Conservation (phyloP, 768 basidiomycete genomes). For the Naematelia encephala region DNA sequence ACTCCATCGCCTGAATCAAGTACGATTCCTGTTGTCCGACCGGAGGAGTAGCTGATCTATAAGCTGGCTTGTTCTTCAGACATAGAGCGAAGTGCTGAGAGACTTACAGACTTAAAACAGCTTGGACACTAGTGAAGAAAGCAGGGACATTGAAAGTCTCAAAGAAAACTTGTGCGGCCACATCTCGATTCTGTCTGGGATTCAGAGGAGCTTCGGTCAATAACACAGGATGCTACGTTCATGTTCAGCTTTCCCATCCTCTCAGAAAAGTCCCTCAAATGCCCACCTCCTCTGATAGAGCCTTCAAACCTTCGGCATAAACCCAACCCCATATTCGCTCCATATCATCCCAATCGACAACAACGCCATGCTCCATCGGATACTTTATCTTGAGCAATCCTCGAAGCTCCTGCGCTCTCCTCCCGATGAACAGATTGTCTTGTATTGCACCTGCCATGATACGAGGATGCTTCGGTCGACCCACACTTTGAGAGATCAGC, state of each 20-base stretch:
- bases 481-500: slow-evolving; percentile 64
- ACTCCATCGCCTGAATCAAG: slow-evolving; percentile 98
- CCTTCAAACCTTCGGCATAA: slow-evolving; percentile 91
- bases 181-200: slow-evolving; percentile 90
- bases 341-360: slow-evolving; percentile 99
- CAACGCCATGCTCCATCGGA: slow-evolving; percentile 98
- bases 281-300: slow-evolving; percentile 92
- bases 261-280: too few species aligned
- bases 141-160: slow-evolving; percentile 99
- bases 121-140: slow-evolving; percentile 92
- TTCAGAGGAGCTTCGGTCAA: slow-evolving; percentile 97
- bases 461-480: slow-evolving; percentile 92
- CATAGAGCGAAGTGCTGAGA: background rate
- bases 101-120: slow-evolving; percentile 86
- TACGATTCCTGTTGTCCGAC: slow-evolving; percentile 97
- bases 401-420: slow-evolving; percentile 89
- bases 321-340: slow-evolving; percentile 99
- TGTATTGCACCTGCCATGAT: slow-evolving; percentile 93
- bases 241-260: too few species aligned
- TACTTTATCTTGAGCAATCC: slow-evolving; percentile 97
- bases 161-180: slow-evolving; percentile 98
- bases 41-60: slow-evolving; percentile 83
- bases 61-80: background rate
- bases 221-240: slow-evolving; percentile 96
- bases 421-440: slow-evolving; percentile 93